Percentiles rank a stretch among this genome's conserved stretches.
Evolutionary conservation across 2,329 filamentous ascomycete species (phyloP).

Genomic region (Didymella glomerata): DNA sequence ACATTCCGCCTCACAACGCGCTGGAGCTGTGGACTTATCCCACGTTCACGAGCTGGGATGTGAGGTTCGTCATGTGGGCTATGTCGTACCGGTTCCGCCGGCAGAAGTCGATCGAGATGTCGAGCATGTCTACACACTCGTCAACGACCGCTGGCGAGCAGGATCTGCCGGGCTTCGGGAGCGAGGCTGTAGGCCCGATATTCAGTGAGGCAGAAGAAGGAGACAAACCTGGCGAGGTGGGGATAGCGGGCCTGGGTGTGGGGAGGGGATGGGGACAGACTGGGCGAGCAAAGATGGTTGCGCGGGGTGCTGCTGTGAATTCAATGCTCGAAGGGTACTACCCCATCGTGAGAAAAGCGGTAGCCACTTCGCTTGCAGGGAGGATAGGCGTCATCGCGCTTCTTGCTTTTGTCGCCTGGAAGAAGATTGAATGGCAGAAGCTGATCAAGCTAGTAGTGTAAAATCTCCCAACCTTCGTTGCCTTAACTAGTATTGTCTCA

Average conservation of each 20-base stretch:
- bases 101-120: conserved; percentile 46
- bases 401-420: conserved; percentile 34
- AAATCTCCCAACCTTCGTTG: not conserved
- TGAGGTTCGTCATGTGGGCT: conserved; percentile 66
- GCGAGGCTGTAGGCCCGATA: conserved; percentile 33
- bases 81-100: conserved; percentile 65
- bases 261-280: conserved; percentile 51
- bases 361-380: conserved; percentile 54
- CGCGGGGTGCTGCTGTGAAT: conserved; percentile 54
- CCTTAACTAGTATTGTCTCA: not conserved
- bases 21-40: conserved; percentile 72
- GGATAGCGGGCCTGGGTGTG: conserved; percentile 56
- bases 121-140: conserved; percentile 19
- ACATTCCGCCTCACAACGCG: conserved; percentile 70
- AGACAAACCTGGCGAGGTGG: conserved; percentile 54
- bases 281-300: conserved; percentile 49
- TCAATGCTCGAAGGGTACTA: conserved; percentile 63
- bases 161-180: conserved; percentile 35
- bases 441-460: not conserved
- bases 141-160: conserved; percentile 35
- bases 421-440: conserved; percentile 22
- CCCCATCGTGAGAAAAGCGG: conserved; percentile 58
- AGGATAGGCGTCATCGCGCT: conserved; percentile 43
- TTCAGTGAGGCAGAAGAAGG: conserved; percentile 27
- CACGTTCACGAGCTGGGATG: conserved; percentile 70